Evolutionary conservation across 306 rosid species (phyloP).

Genomic region (Gleditsia sinensis): DNA sequence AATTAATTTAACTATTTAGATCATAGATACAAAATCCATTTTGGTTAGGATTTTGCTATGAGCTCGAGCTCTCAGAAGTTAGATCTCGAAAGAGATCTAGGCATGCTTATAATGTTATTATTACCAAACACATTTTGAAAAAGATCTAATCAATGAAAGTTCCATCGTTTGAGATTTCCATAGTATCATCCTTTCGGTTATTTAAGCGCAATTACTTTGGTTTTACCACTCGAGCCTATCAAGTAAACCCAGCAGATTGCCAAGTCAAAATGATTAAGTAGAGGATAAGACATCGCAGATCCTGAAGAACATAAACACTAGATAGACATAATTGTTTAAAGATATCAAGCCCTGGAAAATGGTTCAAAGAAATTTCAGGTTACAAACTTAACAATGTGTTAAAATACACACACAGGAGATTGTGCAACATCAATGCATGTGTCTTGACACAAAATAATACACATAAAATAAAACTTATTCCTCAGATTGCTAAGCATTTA

Average conservation of each 20-base stretch:
- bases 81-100: too few species aligned
- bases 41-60: too few species aligned
- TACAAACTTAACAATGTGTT: neutral
- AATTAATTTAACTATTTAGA: too few species aligned
- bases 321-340: neutral
- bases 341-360: neutral
- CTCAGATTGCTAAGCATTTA: conserved; percentile 68
- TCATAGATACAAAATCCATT: too few species aligned
- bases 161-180: too few species aligned
- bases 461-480: neutral
- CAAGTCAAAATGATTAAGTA: neutral
- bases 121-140: too few species aligned
- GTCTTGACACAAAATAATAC: neutral
- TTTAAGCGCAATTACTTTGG: too few species aligned
- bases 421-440: conserved; percentile 10
- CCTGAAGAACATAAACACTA: neutral
- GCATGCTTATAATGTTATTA: too few species aligned
- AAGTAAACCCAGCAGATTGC: neutral
- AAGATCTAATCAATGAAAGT: too few species aligned
- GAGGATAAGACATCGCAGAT: neutral
- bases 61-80: too few species aligned
- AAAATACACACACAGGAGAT: neutral
- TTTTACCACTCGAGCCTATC: neutral
- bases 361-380: neutral
- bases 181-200: too few species aligned